Base-by-base conservation (phyloP, 441 rosid genomes). In the Cnidoscolus chayamansa region DNA sequence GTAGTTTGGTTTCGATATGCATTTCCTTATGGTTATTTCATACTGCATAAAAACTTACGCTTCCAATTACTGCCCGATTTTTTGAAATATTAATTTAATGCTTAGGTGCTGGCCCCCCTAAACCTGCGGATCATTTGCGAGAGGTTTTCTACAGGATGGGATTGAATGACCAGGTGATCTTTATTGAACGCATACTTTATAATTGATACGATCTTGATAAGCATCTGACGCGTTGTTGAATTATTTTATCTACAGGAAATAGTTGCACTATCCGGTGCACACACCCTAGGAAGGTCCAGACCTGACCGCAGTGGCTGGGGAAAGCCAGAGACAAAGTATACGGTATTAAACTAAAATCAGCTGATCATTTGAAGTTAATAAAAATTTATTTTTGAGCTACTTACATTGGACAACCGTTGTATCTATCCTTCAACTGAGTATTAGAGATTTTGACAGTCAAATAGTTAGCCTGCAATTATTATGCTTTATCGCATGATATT, bases 251-350 rank as follows among this genome's bases (percentile, higher is more conserved):
- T 74, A 72, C 83, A 93, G 98, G 98, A 94, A 75, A 91, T 94
- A 70, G 98, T 94, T 75, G 97, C 93, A 16, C 79, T 94, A 71
- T 94, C 98, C 75, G 97, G 98, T 80, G 98, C 98, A 12, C 98
- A 91, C 79, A 94, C 98, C 17, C 77, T 94, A 56, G 98, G 98
- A 70, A 87, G 98, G 84, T 80, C 98, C 70, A 91, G 95, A 85
- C 93, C 93, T 76, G 98, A 91, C 2, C 96, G 97, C 64, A 94
- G 98, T 73, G 93, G 96, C 64, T 91, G 94, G 96, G 98, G 98
- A 60, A 94, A 94, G 82, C 91, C 90, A 45, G 97, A 91, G 83
- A 91, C 97, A 15, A 91, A 91, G 81, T 88, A 94, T 79, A 91
- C 95, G 92, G 98, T 94, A 86, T 72, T 15, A 62, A 63, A 71